Evolutionary conservation across 495 filamentous ascomycete genomes (phyloP), one percentile per base, ranked within the genome.

Genomic region (Hypoxylon fuscum): DNA sequence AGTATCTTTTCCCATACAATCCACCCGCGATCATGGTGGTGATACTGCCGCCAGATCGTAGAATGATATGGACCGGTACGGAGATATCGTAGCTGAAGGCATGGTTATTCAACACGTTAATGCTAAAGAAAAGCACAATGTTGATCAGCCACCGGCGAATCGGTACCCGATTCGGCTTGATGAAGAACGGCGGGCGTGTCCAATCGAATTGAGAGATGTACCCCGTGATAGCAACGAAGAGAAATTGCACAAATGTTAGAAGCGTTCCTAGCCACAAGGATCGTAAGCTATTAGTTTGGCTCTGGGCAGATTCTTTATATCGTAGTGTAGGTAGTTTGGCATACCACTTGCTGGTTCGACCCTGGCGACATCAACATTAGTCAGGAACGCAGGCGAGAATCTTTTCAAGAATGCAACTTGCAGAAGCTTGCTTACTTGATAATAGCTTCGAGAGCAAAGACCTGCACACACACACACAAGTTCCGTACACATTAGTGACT

Each of bases 51-150:
- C 93, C 96, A 35, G 93, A 96, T 15, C 95, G 89, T 5, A 99
- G 78, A 56, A 99, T 97, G 64, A 98, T 99, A 69, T 99, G 95
- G 41, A 99, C 86, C 18, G 95, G 95, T 0, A 99, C 94, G 4
- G 91, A 96, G 44, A 99, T 98, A 56, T 91, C 88, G 77, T 96
- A 98, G 55, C 91, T 93, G 72, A 99, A 98, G 5, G 95, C 95
- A 80, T 93, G 94, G 68, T 99, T 99, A 77, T 99, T 99, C 55
- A 98, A 77, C 41, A 97, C 81, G 64, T 96, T 97, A 69, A 97
- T 93, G 50, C 83, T 82, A 67, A 96, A 92, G 77, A 97, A 98
- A 52, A 97, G 85, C 2, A 87, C 75, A n/a, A 96, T 96, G 66
- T 96, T 95, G 54, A 92, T 77, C 43, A 91, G 66, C 93, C 94